Evolutionary conservation across 352 stramenopile species (phyloP).

Genomic region (Blastocystis sp.): DNA sequence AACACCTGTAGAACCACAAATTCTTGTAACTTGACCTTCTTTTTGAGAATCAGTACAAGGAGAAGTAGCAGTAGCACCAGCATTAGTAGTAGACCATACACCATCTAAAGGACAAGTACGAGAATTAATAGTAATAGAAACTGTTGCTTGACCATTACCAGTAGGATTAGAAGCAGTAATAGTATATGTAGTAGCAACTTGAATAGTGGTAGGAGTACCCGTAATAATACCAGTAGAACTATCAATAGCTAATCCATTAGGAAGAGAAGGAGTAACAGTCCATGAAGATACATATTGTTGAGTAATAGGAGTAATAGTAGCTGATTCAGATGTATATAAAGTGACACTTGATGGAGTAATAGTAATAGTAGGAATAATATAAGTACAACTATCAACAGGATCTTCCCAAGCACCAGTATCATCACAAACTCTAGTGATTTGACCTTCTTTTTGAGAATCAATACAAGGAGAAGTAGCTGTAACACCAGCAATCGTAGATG

Average conservation of each 20-base stretch:
- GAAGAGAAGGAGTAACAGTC: background rate
- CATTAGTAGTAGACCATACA: slow-evolving; percentile 22
- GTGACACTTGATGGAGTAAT: background rate
- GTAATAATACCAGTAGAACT: slow-evolving; percentile 18
- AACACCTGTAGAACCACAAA: too few species aligned
- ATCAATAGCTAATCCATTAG: slow-evolving; percentile 9
- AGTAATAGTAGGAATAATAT: slow-evolving; percentile 26
- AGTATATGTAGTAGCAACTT: background rate
- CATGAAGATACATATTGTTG: slow-evolving; percentile 28
- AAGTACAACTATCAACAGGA: slow-evolving; percentile 11
- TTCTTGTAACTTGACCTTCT: slow-evolving; percentile 9
- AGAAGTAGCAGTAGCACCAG: slow-evolving; percentile 6
- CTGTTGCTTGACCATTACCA: background rate
- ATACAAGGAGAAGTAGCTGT: slow-evolving; percentile 6
- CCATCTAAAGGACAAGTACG: background rate
- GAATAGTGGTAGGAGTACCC: slow-evolving; percentile 13
- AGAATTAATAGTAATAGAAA: slow-evolving; percentile 2
- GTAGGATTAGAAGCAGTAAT: background rate
- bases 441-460: slow-evolving; percentile 14
- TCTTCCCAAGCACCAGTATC: slow-evolving; percentile 11
- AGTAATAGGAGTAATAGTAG: slow-evolving; percentile 8
- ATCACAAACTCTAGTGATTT: slow-evolving; percentile 22
- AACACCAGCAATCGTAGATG: slow-evolving; percentile 17
- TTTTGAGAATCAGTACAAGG: slow-evolving; percentile 17
- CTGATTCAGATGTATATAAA: slow-evolving; percentile 6